Base-by-base conservation (phyloP, 495 filamentous ascomycete species). In the Xylaria telfairii region DNA sequence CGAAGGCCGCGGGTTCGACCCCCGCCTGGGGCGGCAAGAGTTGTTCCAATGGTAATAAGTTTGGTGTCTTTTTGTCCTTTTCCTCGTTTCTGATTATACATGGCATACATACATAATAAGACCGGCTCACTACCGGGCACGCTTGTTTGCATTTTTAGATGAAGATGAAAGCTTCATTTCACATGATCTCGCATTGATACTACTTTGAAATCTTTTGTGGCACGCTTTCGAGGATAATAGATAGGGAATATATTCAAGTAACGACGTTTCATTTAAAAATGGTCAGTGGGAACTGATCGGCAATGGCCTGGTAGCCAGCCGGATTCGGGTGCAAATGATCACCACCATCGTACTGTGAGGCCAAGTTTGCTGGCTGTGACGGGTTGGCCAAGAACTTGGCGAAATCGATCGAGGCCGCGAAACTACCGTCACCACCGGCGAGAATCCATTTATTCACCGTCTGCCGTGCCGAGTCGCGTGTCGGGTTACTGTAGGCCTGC, bases 261-360 rank as follows among this genome's bases (percentile, higher is more conserved):
- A 54, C 24, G 10, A 15, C 7, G 21, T 63, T 17, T 61, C 46
- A 69, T 30, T n/a, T 74, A 49, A 92, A 89, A 13, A 92, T 73
- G 10, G 83, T 82, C 70, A 92, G 70, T 4, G 87, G 88, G 71
- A 92, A 90, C 42, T 79, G 76, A 74, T 87, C 82, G 5, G 90
- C 91, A 74, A 93, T 83, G 0, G 83, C 85, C 74, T 90, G 82
- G 77, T 88, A 93, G 0, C 88, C 91, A 9, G 77, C 82, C n/a
- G 83, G 85, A 79, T 90, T 93, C 0, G 90, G 90, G 83, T 94
- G 91, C 74, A 94, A 76, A 75, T 88, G 88, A 79, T 93, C 92
- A 0, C 92, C 92, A 4, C 89, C 87, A 70, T 93, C 87, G 75
- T 83, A 92, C 75, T 84, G 71, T 21, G 57, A 73, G 47, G 79